A percentile compares a stretch with the other conserved stretches of the same genome.
Evolutionary conservation across 2,329 filamentous ascomycete genomes (phyloP).

Genomic region (Penicillium verrucosum): DNA sequence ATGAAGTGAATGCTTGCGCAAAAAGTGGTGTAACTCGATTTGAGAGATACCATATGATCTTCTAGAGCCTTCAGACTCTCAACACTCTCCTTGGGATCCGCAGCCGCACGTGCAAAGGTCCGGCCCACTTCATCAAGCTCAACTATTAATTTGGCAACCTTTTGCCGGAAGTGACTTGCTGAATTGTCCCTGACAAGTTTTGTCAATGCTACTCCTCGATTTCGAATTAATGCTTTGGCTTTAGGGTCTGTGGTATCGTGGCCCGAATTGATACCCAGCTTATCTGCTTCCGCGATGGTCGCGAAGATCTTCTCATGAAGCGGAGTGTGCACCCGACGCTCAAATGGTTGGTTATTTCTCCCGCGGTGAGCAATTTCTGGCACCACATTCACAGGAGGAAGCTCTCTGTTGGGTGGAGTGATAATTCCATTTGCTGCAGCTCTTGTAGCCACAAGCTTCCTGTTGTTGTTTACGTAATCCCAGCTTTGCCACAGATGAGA

Average conservation of each 20-base stretch:
- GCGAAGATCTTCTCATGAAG: conserved; percentile 34
- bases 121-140: conserved; percentile 31
- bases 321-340: conserved; percentile 37
- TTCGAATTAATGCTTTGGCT: conserved; percentile 1
- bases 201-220: conserved; percentile 2
- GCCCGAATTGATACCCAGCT: not conserved
- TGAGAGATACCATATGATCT: conserved; percentile 15
- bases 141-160: conserved; percentile 15
- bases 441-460: conserved; percentile 29
- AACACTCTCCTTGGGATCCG: conserved; percentile 20
- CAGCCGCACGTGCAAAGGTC: conserved; percentile 25
- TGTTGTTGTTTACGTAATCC: conserved; percentile 24
- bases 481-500: conserved; percentile 26
- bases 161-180: conserved; percentile 11
- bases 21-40: not conserved
- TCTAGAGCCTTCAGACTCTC: conserved; percentile 24
- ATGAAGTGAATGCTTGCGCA: conserved; percentile 27
- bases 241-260: not conserved
- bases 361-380: conserved; percentile 20
- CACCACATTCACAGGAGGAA: conserved; percentile 22
- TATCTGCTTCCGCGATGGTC: conserved; percentile 23
- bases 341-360: conserved; percentile 18
- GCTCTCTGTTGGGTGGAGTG: conserved; percentile 31
- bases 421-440: conserved; percentile 27
- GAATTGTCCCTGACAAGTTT: conserved; percentile 30